Evolutionary conservation across 371 early-diverging fungal genomes (phyloP).

Genomic region (Lichtheimia hyalospora): DNA sequence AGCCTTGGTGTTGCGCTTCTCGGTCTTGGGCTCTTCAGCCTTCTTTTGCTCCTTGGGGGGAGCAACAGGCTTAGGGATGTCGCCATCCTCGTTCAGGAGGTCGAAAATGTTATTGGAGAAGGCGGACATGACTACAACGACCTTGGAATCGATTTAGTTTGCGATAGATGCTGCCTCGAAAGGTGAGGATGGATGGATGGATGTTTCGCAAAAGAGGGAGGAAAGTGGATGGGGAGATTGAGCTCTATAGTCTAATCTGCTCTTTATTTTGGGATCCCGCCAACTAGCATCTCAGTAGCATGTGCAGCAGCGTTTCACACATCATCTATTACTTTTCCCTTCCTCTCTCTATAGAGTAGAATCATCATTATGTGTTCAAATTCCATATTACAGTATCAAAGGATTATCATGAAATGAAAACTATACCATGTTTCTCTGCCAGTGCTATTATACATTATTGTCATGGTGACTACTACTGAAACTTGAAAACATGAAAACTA

Average conservation of each 20-base stretch:
- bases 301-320: too few species aligned
- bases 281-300: background rate
- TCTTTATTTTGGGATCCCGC: slow-evolving; percentile 1
- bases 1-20: slow-evolving; percentile 19
- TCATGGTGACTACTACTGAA: too few species aligned
- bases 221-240: slow-evolving; percentile 1
- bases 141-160: slow-evolving; percentile 25
- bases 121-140: slow-evolving; percentile 45
- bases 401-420: too few species aligned
- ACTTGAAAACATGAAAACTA: too few species aligned
- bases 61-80: slow-evolving; percentile 38
- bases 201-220: slow-evolving; percentile 20
- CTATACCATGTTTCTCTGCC: too few species aligned
- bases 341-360: too few species aligned
- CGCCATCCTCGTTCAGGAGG: slow-evolving; percentile 64
- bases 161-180: slow-evolving; percentile 31
- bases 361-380: too few species aligned
- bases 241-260: background rate
- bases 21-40: slow-evolving; percentile 33
- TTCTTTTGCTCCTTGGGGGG: slow-evolving; percentile 35
- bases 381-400: too few species aligned
- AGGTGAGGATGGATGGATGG: slow-evolving; percentile 32
- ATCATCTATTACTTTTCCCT: too few species aligned
- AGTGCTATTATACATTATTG: too few species aligned
- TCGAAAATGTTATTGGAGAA: slow-evolving; percentile 64